A percentile compares a stretch with the other conserved stretches of the same genome.
phyloP scores from a whole-genome alignment of 805 yeast species.

The Teunomyces gatunensis region DNA sequence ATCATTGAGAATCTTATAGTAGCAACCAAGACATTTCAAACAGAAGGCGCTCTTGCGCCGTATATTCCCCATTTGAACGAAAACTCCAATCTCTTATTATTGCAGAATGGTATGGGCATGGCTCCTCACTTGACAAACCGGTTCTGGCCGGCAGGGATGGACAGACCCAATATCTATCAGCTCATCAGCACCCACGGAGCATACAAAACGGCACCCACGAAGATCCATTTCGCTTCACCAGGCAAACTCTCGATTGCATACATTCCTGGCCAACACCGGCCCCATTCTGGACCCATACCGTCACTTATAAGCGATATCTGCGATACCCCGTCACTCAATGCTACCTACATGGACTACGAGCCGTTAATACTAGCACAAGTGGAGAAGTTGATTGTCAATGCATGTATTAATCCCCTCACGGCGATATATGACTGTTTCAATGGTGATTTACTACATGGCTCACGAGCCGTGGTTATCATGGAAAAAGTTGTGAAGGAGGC shows the following conservation, averaged over 20 bases:
- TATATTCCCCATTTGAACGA: slow-evolving; percentile 47
- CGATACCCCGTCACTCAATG: slow-evolving; percentile 22
- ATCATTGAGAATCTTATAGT: slow-evolving; percentile 60
- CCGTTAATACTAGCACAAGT: slow-evolving; percentile 56
- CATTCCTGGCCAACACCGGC: slow-evolving; percentile 40
- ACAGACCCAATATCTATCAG: slow-evolving; percentile 60
- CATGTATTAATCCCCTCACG: slow-evolving; percentile 81
- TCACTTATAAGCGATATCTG: slow-evolving; percentile 4
- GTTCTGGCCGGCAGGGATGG: slow-evolving; percentile 49
- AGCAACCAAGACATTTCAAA: slow-evolving; percentile 78
- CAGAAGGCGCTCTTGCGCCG: slow-evolving; percentile 59
- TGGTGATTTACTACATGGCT: slow-evolving; percentile 59
- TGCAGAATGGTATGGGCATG: slow-evolving; percentile 89
- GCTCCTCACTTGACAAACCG: slow-evolving; percentile 47
- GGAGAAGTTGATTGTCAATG: slow-evolving; percentile 75
- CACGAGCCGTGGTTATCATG: slow-evolving; percentile 33
- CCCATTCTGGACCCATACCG: background rate
- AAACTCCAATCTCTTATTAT: slow-evolving; percentile 55
- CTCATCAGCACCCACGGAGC: slow-evolving; percentile 88
- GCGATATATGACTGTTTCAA: slow-evolving; percentile 75
- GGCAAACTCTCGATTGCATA: slow-evolving; percentile 62
- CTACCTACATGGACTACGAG: slow-evolving; percentile 34
- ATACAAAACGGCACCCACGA: slow-evolving; percentile 40
- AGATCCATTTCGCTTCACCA: slow-evolving; percentile 61
- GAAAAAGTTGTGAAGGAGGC: slow-evolving; percentile 45